Evolutionary conservation across 495 filamentous ascomycete genomes (phyloP).

Genomic region (Aspergillus sclerotioniger): DNA sequence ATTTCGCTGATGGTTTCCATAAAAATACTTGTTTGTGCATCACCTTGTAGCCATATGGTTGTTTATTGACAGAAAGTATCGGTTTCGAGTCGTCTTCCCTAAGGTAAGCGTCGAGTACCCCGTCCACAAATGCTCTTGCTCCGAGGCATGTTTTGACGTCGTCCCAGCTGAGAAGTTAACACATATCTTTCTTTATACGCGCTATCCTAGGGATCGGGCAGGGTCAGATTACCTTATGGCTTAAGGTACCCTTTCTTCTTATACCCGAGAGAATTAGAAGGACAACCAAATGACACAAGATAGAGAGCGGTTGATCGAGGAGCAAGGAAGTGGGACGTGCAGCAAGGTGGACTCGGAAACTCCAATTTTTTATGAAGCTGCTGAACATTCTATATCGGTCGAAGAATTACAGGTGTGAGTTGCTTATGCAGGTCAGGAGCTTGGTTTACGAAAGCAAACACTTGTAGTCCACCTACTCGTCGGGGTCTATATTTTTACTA

Average conservation of each 20-base stretch:
- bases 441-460: slow-evolving; percentile 21
- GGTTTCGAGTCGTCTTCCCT: not conserved
- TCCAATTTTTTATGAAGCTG: slow-evolving; percentile 23
- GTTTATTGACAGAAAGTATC: not conserved
- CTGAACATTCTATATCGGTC: slow-evolving; percentile 18
- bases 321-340: not conserved
- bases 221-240: not conserved
- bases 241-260: not conserved
- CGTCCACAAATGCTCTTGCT: not conserved
- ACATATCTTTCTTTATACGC: not conserved
- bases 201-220: not conserved
- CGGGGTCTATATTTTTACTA: slow-evolving; percentile 11
- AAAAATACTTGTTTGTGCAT: not conserved
- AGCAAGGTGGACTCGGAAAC: not conserved
- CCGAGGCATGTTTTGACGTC: not conserved
- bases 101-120: not conserved
- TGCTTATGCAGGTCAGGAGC: slow-evolving; percentile 18
- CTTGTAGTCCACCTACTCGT: slow-evolving; percentile 11
- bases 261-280: not conserved
- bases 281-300: not conserved
- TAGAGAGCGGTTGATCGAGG: not conserved
- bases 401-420: slow-evolving; percentile 19
- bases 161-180: not conserved
- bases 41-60: not conserved
- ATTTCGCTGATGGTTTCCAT: slow-evolving; percentile 30